A percentile compares a stretch with the other conserved stretches of the same genome.
Conservation (phyloP, 257 asterid species). For the Schizonepeta tenuifolia region DNA sequence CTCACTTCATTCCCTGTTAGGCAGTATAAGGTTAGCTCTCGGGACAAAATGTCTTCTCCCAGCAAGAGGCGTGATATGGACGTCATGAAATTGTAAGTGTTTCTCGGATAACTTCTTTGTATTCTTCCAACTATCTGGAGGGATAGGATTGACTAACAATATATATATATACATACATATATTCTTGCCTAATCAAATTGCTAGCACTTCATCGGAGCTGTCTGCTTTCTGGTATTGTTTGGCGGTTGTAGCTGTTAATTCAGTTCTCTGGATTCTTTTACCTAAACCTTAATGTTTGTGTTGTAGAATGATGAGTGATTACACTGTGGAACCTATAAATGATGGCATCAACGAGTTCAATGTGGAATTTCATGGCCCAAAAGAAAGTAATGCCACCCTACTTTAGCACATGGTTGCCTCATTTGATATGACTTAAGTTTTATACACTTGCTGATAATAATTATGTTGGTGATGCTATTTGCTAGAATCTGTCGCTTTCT, state of each 20-base stretch:
- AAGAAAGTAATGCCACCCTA: slow-evolving; percentile 69
- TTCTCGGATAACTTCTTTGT: neutral
- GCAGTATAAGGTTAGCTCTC: slow-evolving; percentile 11
- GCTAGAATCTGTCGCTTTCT: neutral
- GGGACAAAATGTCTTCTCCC: slow-evolving; percentile 82
- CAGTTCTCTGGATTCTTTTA: neutral
- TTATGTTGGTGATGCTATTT: slow-evolving; percentile 1
- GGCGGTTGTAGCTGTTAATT: too few species aligned
- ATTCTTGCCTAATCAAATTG: neutral
- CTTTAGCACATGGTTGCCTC: slow-evolving; percentile 18
- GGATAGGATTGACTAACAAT: neutral
- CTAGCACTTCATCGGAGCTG: neutral
- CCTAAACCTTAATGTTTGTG: slow-evolving; percentile 7
- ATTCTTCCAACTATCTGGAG: neutral
- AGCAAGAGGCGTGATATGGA: slow-evolving; percentile 97
- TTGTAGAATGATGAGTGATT: slow-evolving; percentile 96
- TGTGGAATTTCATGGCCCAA: slow-evolving; percentile 89
- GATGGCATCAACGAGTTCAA: slow-evolving; percentile 88
- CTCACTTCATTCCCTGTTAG: slow-evolving; percentile 27
- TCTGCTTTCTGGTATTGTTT: neutral
- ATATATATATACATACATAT: too few species aligned
- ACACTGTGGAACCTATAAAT: slow-evolving; percentile 76
- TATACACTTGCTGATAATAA: neutral
- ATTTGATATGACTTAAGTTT: slow-evolving; percentile 15
- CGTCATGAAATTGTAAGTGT: slow-evolving; percentile 88